phyloP scores from a whole-genome alignment of 2,329 filamentous ascomycete genomes.

The Colletotrichum cordylinicola region DNA sequence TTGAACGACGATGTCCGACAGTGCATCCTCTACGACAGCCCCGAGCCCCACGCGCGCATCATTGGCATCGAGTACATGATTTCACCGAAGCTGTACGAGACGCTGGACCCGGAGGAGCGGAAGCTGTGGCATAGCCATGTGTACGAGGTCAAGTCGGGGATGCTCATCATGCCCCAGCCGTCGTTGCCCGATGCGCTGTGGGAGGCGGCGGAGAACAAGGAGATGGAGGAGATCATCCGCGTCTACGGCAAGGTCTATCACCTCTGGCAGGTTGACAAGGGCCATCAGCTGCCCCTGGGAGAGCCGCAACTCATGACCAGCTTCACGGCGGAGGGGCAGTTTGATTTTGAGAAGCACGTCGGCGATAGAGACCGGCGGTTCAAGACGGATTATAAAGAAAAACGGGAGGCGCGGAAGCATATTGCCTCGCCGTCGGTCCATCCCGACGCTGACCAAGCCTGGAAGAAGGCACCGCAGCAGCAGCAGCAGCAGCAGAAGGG shows the following conservation, averaged over 20 bases:
- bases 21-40: slow-evolving; percentile 83
- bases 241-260: slow-evolving; percentile 88
- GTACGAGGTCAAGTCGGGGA: slow-evolving; percentile 79
- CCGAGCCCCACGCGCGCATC: slow-evolving; percentile 69
- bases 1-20: slow-evolving; percentile 77
- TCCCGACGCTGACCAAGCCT: slow-evolving; percentile 27
- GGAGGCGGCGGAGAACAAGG: slow-evolving; percentile 78
- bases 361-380: slow-evolving; percentile 52
- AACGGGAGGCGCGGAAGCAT: slow-evolving; percentile 47
- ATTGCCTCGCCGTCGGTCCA: slow-evolving; percentile 49
- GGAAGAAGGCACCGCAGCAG: slow-evolving; percentile 2
- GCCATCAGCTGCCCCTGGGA: slow-evolving; percentile 62
- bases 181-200: slow-evolving; percentile 66
- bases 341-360: slow-evolving; percentile 50
- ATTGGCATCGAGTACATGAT: slow-evolving; percentile 93
- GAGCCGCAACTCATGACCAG: slow-evolving; percentile 61
- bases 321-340: slow-evolving; percentile 53
- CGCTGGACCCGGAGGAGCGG: slow-evolving; percentile 70
- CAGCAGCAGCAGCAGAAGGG: not conserved
- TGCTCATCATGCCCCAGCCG: slow-evolving; percentile 78
- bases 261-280: slow-evolving; percentile 83
- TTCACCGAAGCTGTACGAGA: slow-evolving; percentile 69
- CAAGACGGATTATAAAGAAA: slow-evolving; percentile 48
- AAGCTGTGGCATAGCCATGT: slow-evolving; percentile 80
- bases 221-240: slow-evolving; percentile 78